Base-by-base conservation (phyloP, 139 green algal species). In the Eudorina sp. region DNA sequence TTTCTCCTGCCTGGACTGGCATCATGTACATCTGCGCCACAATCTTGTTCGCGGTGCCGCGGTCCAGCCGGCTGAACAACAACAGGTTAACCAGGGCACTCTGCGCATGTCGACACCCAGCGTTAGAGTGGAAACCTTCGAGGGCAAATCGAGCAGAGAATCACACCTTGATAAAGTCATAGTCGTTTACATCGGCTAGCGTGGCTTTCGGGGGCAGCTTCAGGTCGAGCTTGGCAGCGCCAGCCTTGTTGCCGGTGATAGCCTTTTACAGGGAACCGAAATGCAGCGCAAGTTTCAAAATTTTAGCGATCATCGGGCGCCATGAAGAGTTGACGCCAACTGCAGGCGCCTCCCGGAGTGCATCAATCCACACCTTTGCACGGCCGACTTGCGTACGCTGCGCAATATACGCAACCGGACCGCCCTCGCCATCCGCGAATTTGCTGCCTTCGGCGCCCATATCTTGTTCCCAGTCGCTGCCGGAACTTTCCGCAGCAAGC, bases 1-100 rank as follows among this genome's bases (percentile, higher is more conserved):
- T 98, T 48, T 99, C 97, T 4, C 93, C 94, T 9, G 94, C 93
- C 36, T 74, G 7, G 19, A 95, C 90, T 14, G 72, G 75, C 16
- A 84, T 53, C 60, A 74, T 64, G 58, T 90, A 92, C 89, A 92
- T 96, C 27, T 94, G 83, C 80, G 90, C 66, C 23, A 96, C 94
- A 2, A 98, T 94, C 18, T 91, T 93, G 4, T 75, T 72, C 55
- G 96, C 94, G 19, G 92, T 88, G 4, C 62, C 69, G 0, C 69
- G 31, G n/a, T 97, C 95, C 80, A 98, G 83, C 25, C 94, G 92
- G 74, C 93, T 92, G 88, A 98, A 98, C 18, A 98, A 93, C 82
- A 98, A 91, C 92, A 98, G 86, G 68, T 97, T 98, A 76, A 82
- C 58, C 1, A 98, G 89, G 29, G 93, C 94, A 31, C 92, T 91